These are phyloP conservation scores for Achaetomiella virescens DNA, from an alignment of 495 filamentous ascomycete species.

Conservation along the genomic window DNA sequence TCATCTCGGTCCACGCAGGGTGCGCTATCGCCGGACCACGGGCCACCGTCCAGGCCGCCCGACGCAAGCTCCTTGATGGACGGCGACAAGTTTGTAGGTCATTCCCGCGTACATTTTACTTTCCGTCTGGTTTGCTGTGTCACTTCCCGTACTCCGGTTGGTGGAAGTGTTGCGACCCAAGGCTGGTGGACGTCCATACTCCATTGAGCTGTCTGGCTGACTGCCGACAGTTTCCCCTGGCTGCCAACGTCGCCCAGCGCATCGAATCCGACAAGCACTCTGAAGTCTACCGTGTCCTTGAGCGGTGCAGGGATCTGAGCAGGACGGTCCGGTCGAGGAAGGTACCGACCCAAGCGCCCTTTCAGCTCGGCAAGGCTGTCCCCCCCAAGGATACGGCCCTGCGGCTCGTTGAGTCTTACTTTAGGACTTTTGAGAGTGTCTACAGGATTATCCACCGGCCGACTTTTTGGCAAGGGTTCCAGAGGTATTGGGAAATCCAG, in stretches of 20 bases:
- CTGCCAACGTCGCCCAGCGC: slow-evolving; percentile 34
- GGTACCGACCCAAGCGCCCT: slow-evolving; percentile 23
- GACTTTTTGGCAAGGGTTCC: slow-evolving; percentile 47
- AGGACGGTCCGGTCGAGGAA: slow-evolving; percentile 41
- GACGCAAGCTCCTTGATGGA: slow-evolving; percentile 53
- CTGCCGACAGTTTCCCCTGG: slow-evolving; percentile 37
- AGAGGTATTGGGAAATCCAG: slow-evolving; percentile 36
- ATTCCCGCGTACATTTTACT: background rate
- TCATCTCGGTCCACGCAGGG: slow-evolving; percentile 3
- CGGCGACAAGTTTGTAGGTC: slow-evolving; percentile 42
- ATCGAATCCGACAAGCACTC: slow-evolving; percentile 35
- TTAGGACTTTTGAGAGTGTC: slow-evolving; percentile 44
- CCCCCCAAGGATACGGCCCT: slow-evolving; percentile 39
- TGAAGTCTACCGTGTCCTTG: slow-evolving; percentile 28
- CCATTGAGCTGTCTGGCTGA: slow-evolving; percentile 13
- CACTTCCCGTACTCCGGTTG: background rate
- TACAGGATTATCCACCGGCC: slow-evolving; percentile 50
- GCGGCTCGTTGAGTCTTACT: slow-evolving; percentile 46
- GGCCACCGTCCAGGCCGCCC: slow-evolving; percentile 38
- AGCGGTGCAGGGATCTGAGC: slow-evolving; percentile 43
- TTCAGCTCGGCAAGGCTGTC: slow-evolving; percentile 27
- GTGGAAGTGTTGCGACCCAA: background rate
- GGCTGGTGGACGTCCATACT: background rate
- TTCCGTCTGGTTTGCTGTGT: background rate
- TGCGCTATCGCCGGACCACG: background rate